Percentiles rank a stretch among this genome's conserved stretches.
phyloP scores from a whole-genome alignment of 331 rosid genomes.

The Saraca asoca region DNA sequence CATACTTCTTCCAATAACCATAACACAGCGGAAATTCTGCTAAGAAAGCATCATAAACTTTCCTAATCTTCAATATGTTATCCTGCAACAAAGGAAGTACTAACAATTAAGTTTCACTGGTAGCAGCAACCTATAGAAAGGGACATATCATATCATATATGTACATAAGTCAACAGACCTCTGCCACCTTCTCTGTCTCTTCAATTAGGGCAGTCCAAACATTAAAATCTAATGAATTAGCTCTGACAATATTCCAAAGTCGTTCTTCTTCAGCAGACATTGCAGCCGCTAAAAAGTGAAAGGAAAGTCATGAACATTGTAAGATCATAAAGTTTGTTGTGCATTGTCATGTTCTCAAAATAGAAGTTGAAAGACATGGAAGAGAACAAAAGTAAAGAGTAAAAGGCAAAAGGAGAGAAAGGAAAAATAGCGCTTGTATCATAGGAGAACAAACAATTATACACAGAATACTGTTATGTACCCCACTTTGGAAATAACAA shows the following conservation, averaged over 20 bases:
- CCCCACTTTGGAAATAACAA: background rate
- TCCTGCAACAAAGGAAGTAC: slow-evolving; percentile 53
- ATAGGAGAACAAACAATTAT: background rate
- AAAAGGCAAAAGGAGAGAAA: background rate
- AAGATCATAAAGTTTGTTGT: background rate
- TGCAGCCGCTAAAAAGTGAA: slow-evolving; percentile 45
- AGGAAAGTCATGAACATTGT: slow-evolving; percentile 13
- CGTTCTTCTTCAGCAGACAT: slow-evolving; percentile 92
- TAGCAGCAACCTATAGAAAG: slow-evolving; percentile 10
- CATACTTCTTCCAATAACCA: slow-evolving; percentile 99
- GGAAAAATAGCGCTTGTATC: background rate
- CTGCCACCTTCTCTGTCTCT: slow-evolving; percentile 90
- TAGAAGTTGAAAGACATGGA: background rate
- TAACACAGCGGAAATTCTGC: slow-evolving; percentile 95
- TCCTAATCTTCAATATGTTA: slow-evolving; percentile 75
- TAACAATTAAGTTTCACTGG: slow-evolving; percentile 21
- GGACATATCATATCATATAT: slow-evolving; percentile 8
- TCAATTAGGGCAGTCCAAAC: slow-evolving; percentile 94
- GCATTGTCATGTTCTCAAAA: background rate
- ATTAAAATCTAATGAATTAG: slow-evolving; percentile 90
- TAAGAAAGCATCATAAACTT: slow-evolving; percentile 91
- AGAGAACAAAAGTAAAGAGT: background rate
- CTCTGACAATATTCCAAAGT: slow-evolving; percentile 90
- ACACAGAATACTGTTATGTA: background rate
- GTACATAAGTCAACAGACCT: slow-evolving; percentile 51